A percentile compares a stretch with the other conserved stretches of the same genome.
These are phyloP conservation scores for Pichia heedii DNA, from an alignment of 805 yeast genomes.

Conservation along the genomic window DNA sequence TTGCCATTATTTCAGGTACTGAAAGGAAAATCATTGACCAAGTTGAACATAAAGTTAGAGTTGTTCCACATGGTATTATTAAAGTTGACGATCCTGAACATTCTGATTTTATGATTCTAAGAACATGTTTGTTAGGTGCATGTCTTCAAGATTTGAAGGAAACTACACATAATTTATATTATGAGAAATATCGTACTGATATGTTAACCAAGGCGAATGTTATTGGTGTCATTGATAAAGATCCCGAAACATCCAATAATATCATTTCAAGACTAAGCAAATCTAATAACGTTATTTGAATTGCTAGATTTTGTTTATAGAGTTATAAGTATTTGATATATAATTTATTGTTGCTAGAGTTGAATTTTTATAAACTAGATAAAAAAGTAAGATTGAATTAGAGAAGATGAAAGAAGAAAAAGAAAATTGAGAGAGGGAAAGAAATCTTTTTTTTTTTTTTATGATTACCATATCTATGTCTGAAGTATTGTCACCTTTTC, in stretches of 20 bases:
- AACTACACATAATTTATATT: slow-evolving; percentile 67
- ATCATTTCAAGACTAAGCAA: neutral
- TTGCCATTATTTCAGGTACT: slow-evolving; percentile 86
- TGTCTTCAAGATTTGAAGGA: slow-evolving; percentile 72
- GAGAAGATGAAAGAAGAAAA: too few relatives aligned
- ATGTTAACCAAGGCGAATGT: slow-evolving; percentile 16
- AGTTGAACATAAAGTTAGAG: slow-evolving; percentile 63
- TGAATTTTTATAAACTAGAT: neutral
- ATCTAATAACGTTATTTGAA: neutral
- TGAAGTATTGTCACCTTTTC: too few relatives aligned
- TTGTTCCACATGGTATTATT: slow-evolving; percentile 79
- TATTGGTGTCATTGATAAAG: neutral
- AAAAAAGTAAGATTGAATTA: too few relatives aligned
- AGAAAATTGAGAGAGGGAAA: too few relatives aligned
- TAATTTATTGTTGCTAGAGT: neutral
- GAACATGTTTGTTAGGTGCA: slow-evolving; percentile 69
- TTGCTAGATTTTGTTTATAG: neutral
- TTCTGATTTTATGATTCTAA: slow-evolving; percentile 68
- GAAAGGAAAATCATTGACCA: slow-evolving; percentile 63
- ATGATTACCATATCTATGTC: too few relatives aligned
- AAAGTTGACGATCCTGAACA: slow-evolving; percentile 75
- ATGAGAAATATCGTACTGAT: slow-evolving; percentile 64
- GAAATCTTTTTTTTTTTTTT: too few relatives aligned
- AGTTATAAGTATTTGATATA: too few relatives aligned
- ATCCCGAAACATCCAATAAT: neutral